These are phyloP conservation scores for Tolypocladium sp. DNA, from an alignment of 2,329 filamentous ascomycete genomes.

Conservation along the genomic window DNA sequence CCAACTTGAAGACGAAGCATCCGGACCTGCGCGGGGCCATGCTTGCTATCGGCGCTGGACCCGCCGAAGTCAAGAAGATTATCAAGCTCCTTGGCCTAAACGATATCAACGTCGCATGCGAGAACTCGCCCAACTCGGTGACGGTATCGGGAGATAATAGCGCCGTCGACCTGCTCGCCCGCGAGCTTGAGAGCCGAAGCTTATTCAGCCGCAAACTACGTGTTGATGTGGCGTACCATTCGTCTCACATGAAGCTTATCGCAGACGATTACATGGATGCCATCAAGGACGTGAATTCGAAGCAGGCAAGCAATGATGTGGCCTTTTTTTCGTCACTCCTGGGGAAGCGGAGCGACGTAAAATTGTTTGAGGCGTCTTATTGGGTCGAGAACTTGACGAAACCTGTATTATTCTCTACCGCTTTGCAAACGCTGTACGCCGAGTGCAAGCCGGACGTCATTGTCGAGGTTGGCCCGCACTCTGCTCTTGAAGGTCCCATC, in stretches of 20 bases:
- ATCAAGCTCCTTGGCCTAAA: conserved; percentile 17
- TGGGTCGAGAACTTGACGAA: conserved; percentile 36
- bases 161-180: conserved; percentile 31
- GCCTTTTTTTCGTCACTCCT: conserved; percentile 36
- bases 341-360: conserved; percentile 23
- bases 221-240: conserved; percentile 45
- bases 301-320: conserved; percentile 18
- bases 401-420: conserved; percentile 32
- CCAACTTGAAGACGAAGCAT: conserved; percentile 28
- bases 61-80: conserved; percentile 29
- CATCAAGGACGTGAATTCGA: conserved; percentile 14
- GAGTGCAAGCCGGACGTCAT: conserved; percentile 14
- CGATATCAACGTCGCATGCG: conserved; percentile 26
- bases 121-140: conserved; percentile 42
- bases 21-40: conserved; percentile 37
- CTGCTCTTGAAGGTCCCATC: conserved; percentile 38
- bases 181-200: conserved; percentile 26
- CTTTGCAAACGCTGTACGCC: conserved; percentile 20
- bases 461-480: conserved; percentile 39
- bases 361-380: conserved; percentile 27
- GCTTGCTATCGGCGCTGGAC: conserved; percentile 43
- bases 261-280: conserved; percentile 35
- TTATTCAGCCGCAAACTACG: conserved; percentile 38
- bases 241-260: conserved; percentile 41
- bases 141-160: conserved; percentile 40